Conservation (phyloP, 2,329 filamentous ascomycete species). For the Colletotrichum paranaense region DNA sequence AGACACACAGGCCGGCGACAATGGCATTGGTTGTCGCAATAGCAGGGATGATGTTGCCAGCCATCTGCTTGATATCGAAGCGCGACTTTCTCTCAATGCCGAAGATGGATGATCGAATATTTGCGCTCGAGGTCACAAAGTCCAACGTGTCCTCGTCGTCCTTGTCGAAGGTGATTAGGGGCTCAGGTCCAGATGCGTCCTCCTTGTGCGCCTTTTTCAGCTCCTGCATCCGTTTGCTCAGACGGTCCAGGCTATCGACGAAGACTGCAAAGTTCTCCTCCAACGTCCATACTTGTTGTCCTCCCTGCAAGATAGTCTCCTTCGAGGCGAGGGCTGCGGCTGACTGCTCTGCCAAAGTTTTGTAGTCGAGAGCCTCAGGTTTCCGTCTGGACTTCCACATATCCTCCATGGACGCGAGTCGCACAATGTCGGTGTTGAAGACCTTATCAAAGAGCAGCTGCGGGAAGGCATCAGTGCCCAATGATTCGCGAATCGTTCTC, state of each 20-base stretch:
- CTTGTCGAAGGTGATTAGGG: constrained; percentile 91
- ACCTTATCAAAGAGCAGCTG: constrained; percentile 92
- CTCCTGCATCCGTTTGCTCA: constrained; percentile 79
- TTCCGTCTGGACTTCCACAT: constrained; percentile 92
- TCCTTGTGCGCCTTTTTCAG: constrained; percentile 62
- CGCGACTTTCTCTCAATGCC: constrained; percentile 89
- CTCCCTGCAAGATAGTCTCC: constrained; percentile 69
- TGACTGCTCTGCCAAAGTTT: constrained; percentile 66
- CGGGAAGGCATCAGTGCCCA: constrained; percentile 82
- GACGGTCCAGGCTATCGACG: constrained; percentile 80
- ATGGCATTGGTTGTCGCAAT: constrained; percentile 99
- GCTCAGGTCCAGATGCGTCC: constrained; percentile 61
- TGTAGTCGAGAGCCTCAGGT: constrained; percentile 80
- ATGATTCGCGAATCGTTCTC: constrained; percentile 82
- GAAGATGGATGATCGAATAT: constrained; percentile 90
- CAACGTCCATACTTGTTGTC: constrained; percentile 83
- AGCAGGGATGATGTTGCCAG: constrained; percentile 97
- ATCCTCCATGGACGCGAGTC: constrained; percentile 87
- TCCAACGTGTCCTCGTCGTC: constrained; percentile 95
- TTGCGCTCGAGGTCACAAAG: constrained; percentile 91
- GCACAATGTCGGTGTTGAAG: constrained; percentile 84
- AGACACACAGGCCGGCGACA: constrained; percentile 89
- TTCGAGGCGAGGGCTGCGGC: constrained; percentile 59
- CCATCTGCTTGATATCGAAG: constrained; percentile 99
- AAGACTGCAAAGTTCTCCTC: constrained; percentile 89